Evolutionary conservation across 352 stramenopile species (phyloP).

Genomic region (Pythium rhizo-oryzae): DNA sequence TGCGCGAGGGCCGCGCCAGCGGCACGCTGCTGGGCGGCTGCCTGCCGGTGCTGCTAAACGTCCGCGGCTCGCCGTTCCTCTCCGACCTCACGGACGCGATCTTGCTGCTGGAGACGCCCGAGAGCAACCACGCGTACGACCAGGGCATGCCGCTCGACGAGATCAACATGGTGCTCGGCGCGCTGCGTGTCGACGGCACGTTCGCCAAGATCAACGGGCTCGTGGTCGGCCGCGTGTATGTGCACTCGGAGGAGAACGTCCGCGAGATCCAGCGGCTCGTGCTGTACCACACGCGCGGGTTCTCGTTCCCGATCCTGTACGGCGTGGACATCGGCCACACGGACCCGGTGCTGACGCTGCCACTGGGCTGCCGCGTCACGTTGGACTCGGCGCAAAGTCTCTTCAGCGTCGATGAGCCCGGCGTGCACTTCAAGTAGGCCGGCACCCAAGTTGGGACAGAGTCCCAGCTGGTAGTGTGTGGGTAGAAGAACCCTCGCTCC

Average conservation of each 20-base stretch:
- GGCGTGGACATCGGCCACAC: conserved; percentile 60
- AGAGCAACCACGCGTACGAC: conserved; percentile 48
- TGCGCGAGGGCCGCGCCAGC: conserved; percentile 35
- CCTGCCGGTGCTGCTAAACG: conserved; percentile 58
- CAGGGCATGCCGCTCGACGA: conserved; percentile 49
- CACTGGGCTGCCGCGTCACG: conserved; percentile 43
- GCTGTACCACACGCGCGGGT: conserved; percentile 50
- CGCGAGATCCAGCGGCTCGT: conserved; percentile 51
- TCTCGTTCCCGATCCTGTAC: conserved; percentile 59
- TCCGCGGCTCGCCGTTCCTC: conserved; percentile 53
- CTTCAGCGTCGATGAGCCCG: conserved; percentile 39
- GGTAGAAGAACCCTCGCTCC: neutral
- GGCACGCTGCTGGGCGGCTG: conserved; percentile 55
- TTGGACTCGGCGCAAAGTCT: conserved; percentile 40
- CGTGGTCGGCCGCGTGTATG: conserved; percentile 55
- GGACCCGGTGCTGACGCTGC: conserved; percentile 58
- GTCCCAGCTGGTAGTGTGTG: no score
- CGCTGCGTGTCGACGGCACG: conserved; percentile 47
- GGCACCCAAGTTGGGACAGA: no score
- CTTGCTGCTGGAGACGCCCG: conserved; percentile 57
- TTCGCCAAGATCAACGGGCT: conserved; percentile 54
- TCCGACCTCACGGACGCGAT: conserved; percentile 42
- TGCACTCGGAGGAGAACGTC: conserved; percentile 40
- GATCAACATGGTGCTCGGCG: conserved; percentile 52
- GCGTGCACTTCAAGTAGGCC: conserved; percentile 28